phyloP scores from a whole-genome alignment of 164 flowering plant genomes.

The Tetrastigma voinierianum region DNA sequence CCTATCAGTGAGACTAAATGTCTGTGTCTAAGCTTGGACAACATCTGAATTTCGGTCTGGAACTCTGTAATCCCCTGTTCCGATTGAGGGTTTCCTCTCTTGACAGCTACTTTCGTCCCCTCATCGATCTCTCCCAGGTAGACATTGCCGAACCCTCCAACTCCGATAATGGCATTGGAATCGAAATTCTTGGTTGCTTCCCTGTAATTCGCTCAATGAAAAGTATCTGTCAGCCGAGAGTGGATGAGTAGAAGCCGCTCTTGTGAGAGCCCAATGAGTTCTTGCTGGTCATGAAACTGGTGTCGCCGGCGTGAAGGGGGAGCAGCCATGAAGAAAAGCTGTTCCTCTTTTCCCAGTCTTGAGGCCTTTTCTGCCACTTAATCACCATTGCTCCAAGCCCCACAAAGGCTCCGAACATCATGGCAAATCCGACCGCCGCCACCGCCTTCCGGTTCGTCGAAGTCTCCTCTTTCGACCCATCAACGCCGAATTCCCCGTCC shows the following conservation, averaged over 20 bases:
- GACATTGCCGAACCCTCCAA: slow-evolving; percentile 75
- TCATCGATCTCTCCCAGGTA: slow-evolving; percentile 52
- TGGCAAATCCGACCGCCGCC: slow-evolving; percentile 68
- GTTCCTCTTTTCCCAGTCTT: slow-evolving; percentile 77
- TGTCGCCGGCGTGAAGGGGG: slow-evolving; percentile 69
- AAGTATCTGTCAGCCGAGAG: slow-evolving; percentile 65
- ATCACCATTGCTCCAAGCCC: slow-evolving; percentile 80
- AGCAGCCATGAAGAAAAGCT: slow-evolving; percentile 90
- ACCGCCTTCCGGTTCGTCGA: slow-evolving; percentile 31
- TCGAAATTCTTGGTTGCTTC: slow-evolving; percentile 69
- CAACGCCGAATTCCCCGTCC: slow-evolving; percentile 72
- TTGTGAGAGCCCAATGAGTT: slow-evolving; percentile 43
- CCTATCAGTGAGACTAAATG: slow-evolving; percentile 70
- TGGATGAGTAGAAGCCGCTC: slow-evolving; percentile 49
- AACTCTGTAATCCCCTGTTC: slow-evolving; percentile 71
- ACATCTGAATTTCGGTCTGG: slow-evolving; percentile 66
- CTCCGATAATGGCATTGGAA: slow-evolving; percentile 47
- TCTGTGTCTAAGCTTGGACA: slow-evolving; percentile 64
- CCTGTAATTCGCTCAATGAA: slow-evolving; percentile 58
- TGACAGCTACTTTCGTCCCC: slow-evolving; percentile 52
- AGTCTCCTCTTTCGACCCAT: slow-evolving; percentile 24
- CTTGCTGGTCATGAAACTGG: slow-evolving; percentile 59
- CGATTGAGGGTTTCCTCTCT: slow-evolving; percentile 72
- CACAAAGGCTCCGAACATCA: slow-evolving; percentile 85
- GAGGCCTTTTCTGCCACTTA: slow-evolving; percentile 77